Base-by-base conservation (phyloP, 768 basidiomycete genomes). In the Mycena olivaceomarginata region DNA sequence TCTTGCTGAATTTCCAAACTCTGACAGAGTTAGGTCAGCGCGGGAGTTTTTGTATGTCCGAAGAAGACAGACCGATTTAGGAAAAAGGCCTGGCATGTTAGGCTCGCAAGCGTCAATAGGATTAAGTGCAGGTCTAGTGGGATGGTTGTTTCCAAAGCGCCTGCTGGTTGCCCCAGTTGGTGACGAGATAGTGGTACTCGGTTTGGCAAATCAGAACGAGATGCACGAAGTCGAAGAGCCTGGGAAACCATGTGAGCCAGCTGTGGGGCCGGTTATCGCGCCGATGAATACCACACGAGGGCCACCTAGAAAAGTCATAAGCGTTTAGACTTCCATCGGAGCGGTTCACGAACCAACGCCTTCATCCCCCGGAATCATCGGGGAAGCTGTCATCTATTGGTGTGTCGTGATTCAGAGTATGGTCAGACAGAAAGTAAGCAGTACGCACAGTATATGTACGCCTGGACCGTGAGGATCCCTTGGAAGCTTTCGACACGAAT, bases 131-230 rank as follows among this genome's bases (percentile, higher is more conserved):
- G 37, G 60, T 63, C 40, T 1, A 63, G 60, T 18, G 60, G 16
- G 18, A 40, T 18, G 18, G 60, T 63, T 16, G 60, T 63, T 63
- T 63, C 40, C 37, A 41, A 13, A 63, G 37, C 37, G 20, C 60
- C 39, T 16, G 16, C 16, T 40, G 4, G 60, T 63, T 63, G 8
- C 60, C 60, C 60, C 60, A 63, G 60, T 41, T 63, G 18, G 39
- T 63, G 60, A 63, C 39, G 16, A 63, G 39, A 63, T 63, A 63
- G 39, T 63, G 40, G 18, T 63, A 63, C 39, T 18, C 37, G 37
- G 60, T n/a, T 41, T 63, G 39, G 60, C 60, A 63, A 40, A 63
- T 63, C 60, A 63, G 60, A n/a, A 63, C 40, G 39, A 63, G 60
- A 40, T 63, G 60, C 60, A 41, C 60, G 40, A 63, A 63, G 7